These are phyloP conservation scores for Backusella tuberculispora DNA, from an alignment of 192 early-diverging fungal species.

Conservation along the genomic window DNA sequence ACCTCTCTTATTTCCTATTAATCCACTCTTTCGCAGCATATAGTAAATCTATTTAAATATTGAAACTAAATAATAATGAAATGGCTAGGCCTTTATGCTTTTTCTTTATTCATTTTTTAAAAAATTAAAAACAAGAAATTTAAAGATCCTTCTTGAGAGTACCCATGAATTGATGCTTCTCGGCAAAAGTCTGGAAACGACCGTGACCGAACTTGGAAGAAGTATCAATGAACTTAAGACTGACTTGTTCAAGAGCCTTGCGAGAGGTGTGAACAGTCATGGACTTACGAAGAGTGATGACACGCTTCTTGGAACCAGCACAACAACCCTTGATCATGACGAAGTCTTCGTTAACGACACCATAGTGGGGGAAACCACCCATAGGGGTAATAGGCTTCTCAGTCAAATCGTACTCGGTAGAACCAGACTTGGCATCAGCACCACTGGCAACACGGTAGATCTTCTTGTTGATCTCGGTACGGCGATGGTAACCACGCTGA, in stretches of 20 bases:
- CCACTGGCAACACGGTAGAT: conserved; percentile 98
- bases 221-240: conserved; percentile 97
- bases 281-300: conserved; percentile 98
- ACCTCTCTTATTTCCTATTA: no score
- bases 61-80: no score
- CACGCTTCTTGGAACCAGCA: conserved; percentile 97
- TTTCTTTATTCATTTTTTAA: not conserved
- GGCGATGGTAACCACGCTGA: conserved; percentile 99
- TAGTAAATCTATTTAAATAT: no score
- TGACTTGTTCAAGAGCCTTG: conserved; percentile 85
- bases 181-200: conserved; percentile 98
- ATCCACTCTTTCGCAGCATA: no score
- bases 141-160: conserved; percentile 87
- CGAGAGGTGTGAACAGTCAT: conserved; percentile 96
- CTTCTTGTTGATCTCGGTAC: conserved; percentile 99
- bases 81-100: no score
- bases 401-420: conserved; percentile 97
- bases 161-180: conserved; percentile 95
- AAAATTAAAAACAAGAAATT: conserved; percentile 20
- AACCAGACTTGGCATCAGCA: conserved; percentile 77
- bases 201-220: conserved; percentile 99
- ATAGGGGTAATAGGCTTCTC: conserved; percentile 96
- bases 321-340: conserved; percentile 98
- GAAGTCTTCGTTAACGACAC: conserved; percentile 97
- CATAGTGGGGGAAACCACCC: conserved; percentile 99